These are phyloP conservation scores for Exophiala alcalophila DNA, from an alignment of 2,329 filamentous ascomycete genomes.

Conservation along the genomic window DNA sequence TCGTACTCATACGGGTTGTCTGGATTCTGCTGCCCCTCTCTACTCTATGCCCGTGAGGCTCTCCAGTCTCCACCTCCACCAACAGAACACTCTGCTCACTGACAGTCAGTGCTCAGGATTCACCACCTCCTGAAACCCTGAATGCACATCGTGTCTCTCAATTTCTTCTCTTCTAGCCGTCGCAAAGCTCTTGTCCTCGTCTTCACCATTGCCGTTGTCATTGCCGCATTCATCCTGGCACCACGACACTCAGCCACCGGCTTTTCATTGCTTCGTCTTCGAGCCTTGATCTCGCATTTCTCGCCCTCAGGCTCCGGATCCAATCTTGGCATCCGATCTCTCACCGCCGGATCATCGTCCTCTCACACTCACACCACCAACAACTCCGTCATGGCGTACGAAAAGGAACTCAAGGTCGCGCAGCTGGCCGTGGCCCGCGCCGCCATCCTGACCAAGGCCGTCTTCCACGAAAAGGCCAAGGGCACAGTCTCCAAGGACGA, in stretches of 20 bases:
- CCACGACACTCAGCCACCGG: constrained; percentile 12
- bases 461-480: constrained; percentile 86
- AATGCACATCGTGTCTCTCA: background rate
- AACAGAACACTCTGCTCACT: too few relatives aligned
- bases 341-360: background rate
- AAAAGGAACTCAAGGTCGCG: constrained; percentile 75
- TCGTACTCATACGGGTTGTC: too few relatives aligned
- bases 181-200: constrained; percentile 6
- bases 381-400: constrained; percentile 53
- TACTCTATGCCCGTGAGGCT: too few relatives aligned
- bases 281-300: constrained; percentile 15
- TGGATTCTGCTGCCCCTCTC: too few relatives aligned
- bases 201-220: constrained; percentile 16
- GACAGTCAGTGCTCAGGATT: too few relatives aligned
- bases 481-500: constrained; percentile 93
- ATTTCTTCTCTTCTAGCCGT: background rate
- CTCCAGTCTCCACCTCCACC: background rate
- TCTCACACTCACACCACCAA: background rate
- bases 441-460: constrained; percentile 69
- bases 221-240: constrained; percentile 27
- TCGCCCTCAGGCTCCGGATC: constrained; percentile 12
- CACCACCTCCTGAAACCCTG: too few relatives aligned
- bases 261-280: constrained; percentile 13
- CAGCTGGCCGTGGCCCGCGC: constrained; percentile 87
- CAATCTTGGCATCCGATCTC: constrained; percentile 17